Base-by-base conservation (phyloP, 2,329 filamentous ascomycete genomes). In the Pyrenophora tritici-repentis region DNA sequence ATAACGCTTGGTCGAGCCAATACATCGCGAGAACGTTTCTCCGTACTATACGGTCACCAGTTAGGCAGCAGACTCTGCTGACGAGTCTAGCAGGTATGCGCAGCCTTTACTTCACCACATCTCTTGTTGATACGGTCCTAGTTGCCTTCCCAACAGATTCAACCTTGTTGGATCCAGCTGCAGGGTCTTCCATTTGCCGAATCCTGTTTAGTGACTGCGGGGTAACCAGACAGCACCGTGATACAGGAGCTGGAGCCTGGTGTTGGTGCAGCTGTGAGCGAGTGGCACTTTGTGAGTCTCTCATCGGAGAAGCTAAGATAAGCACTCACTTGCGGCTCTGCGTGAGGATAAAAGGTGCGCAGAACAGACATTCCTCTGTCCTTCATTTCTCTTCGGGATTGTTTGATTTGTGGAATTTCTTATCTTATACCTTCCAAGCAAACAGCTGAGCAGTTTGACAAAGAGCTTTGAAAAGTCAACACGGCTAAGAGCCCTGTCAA, bases 291-390 rank as follows among this genome's bases (percentile, higher is more conserved):
- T 31, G 38, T 38, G 14, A 18, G 32, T 33, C 12, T 16, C 3
- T 3, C 24, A 26, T 13, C 12, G 12, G 22, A 10, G 2, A n/a
- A 41, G 35, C 14, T 34, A 18, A 38, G 40, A 26, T 36, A 36
- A 55, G 56, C 40, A 41, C 48, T 43, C 42, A 47, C 33, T 40
- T 50, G 49, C 38, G 44, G 50, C 58, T 55, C 53, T 47, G 40
- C 42, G 22, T 33, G 33, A 16, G 32, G 47, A 51, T 56, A 57
- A 55, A 57, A 56, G 50, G 58, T 55, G 35, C 22, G 49, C 48
- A 36, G 37, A 33, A 12, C 24, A 36, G 38, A 39, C 42, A n/a
- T 17, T 38, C 39, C 18, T 37, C 39, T 39, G 8, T 16, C 33
- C 37, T 42, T 37, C 41, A 37, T 40, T 35, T 39, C 38, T 42